Evolutionary conservation across 2,329 filamentous ascomycete genomes (phyloP).

Genomic region (Colletotrichum brevisporum): DNA sequence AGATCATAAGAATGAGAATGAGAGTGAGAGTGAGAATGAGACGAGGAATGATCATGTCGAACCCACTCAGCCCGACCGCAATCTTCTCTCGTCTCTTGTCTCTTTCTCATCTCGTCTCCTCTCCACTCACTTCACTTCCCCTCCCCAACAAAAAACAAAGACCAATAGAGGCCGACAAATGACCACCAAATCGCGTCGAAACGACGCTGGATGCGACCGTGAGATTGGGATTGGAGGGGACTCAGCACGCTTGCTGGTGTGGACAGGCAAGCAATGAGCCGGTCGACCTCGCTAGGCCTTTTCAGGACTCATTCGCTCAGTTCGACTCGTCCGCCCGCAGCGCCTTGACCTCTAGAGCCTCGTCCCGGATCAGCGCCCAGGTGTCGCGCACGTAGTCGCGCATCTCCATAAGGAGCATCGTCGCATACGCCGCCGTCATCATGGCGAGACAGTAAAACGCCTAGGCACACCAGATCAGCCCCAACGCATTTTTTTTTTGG

Average conservation of each 20-base stretch:
- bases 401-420: slow-evolving; percentile 37
- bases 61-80: background rate
- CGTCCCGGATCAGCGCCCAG: slow-evolving; percentile 37
- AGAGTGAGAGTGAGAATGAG: background rate
- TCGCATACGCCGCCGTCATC: slow-evolving; percentile 40
- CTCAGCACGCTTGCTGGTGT: too few species aligned
- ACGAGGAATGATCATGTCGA: background rate
- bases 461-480: slow-evolving; percentile 28
- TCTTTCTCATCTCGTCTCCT: background rate
- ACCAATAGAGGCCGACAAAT: background rate
- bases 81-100: slow-evolving; percentile 1
- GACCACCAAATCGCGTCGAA: background rate
- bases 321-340: slow-evolving; percentile 36
- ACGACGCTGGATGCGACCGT: slow-evolving; percentile 7
- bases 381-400: slow-evolving; percentile 39
- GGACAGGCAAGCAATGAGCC: too few species aligned
- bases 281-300: background rate
- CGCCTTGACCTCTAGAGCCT: slow-evolving; percentile 39
- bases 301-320: slow-evolving; percentile 12
- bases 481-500: slow-evolving; percentile 1
- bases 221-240: background rate
- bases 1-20: background rate
- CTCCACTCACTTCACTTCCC: background rate
- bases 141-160: background rate
- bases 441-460: slow-evolving; percentile 39